Conservation (phyloP, 2,329 filamentous ascomycete genomes). For the Dothiorella sarmentorum region DNA sequence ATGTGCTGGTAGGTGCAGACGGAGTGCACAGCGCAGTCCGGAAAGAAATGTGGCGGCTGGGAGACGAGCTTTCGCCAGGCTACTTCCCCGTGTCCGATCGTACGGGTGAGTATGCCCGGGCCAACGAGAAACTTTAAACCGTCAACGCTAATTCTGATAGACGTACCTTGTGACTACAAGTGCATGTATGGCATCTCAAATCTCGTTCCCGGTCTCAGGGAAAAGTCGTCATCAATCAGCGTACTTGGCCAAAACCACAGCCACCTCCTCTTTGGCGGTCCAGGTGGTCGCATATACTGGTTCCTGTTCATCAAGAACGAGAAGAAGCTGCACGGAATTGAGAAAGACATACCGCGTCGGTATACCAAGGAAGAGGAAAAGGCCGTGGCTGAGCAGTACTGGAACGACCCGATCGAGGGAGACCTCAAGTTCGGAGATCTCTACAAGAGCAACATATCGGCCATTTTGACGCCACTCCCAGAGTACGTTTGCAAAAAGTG, state of each 20-base stretch:
- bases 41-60: conserved; percentile 19
- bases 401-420: conserved; percentile 28
- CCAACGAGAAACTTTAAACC: background rate
- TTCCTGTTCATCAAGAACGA: conserved; percentile 28
- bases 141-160: background rate
- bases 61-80: conserved; percentile 8
- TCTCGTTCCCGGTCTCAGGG: background rate
- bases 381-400: conserved; percentile 26
- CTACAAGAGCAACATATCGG: conserved; percentile 27
- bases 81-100: background rate
- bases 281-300: conserved; percentile 24
- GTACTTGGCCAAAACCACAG: conserved; percentile 20
- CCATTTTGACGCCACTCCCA: conserved; percentile 30
- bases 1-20: conserved; percentile 16
- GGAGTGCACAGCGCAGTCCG: conserved; percentile 10
- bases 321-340: conserved; percentile 21
- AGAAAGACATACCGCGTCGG: conserved; percentile 23
- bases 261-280: conserved; percentile 22
- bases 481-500: conserved; percentile 40
- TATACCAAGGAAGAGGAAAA: conserved; percentile 34
- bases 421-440: conserved; percentile 35
- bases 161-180: background rate
- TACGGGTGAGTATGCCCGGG: background rate
- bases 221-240: conserved; percentile 6
- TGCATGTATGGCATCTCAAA: conserved; percentile 12